Base-by-base conservation (phyloP, 1,284 basidiomycete species). In the Anthracocystis setariae region DNA sequence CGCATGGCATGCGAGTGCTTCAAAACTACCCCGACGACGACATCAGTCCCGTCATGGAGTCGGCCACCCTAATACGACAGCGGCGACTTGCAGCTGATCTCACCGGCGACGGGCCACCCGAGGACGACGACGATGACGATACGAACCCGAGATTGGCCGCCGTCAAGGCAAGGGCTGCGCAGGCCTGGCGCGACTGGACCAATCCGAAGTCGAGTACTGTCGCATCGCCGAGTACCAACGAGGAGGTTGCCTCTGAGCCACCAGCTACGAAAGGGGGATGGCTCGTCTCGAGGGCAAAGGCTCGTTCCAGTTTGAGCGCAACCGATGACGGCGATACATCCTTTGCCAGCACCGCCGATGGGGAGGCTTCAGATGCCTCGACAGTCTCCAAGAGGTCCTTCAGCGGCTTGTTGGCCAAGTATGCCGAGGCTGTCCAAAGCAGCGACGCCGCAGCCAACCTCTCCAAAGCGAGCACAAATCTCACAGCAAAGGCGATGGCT, bases 401-500 rank as follows among this genome's bases (percentile, higher is more conserved):
- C 29, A 62, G 57, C 45, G 70, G 60, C 27, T 63, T 76, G 13
- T 42, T 76, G 38, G 68, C 65, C n/a, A 62, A 69, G 25, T 78
- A 76, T 24, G 72, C 76, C 21, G 76, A 80, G 27, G 78, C 76
- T 3, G 61, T 81, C 15, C 81, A 82, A 33, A 73, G 68, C 32
- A 79, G 77, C 46, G 76, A 82, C 40, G 73, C 80, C 5, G 80
- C 76, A 2, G 81, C 81, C 18, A 78, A 66, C 33, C 38, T 82
- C 7, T 76, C 77, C 40, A 82, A 82, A 47, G 74, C 74, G 1
- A 71, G 77, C 49, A 79, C 81, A 0, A 82, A 82, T 45, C 60
- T 76, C 23, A 77, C 76, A 2, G 81, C 80, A 13, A 78, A 74
- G 48, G 78, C 80, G 2, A 54, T 80, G 58, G 72, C 63, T 8